These are phyloP conservation scores for Apophysomyces variabilis DNA, from an alignment of 371 early-diverging fungal genomes.

Conservation along the genomic window DNA sequence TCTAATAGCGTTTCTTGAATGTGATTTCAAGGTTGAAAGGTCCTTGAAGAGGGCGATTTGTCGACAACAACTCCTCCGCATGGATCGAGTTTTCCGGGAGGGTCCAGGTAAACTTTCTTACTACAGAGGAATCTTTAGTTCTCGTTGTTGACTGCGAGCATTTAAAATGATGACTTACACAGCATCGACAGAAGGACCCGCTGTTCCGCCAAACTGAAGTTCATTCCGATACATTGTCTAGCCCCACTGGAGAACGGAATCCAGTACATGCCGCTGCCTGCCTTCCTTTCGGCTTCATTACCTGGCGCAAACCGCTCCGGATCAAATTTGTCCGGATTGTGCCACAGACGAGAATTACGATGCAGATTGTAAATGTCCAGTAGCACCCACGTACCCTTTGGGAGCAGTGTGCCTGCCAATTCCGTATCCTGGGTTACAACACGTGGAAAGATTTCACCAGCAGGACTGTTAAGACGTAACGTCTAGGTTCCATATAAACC, in stretches of 20 bases:
- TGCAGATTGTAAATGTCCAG: constrained; percentile 18
- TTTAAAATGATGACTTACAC: constrained; percentile 12
- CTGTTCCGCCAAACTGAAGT: constrained; percentile 26
- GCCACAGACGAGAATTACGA: constrained; percentile 34
- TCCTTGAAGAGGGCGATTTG: neutral
- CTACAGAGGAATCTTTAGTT: constrained; percentile 2
- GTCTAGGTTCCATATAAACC: constrained; percentile 21
- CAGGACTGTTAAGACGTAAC: constrained; percentile 38
- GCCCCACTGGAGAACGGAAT: constrained; percentile 57
- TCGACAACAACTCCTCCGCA: constrained; percentile 1
- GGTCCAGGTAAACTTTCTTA: constrained; percentile 18
- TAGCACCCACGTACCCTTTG: constrained; percentile 18
- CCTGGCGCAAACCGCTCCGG: constrained; percentile 46
- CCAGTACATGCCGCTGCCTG: constrained; percentile 32
- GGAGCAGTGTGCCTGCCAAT: constrained; percentile 17
- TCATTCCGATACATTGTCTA: constrained; percentile 40
- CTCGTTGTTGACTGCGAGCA: too few species aligned
- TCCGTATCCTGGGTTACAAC: constrained; percentile 16
- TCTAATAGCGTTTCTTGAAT: neutral
- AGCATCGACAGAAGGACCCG: constrained; percentile 23
- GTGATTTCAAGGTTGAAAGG: neutral
- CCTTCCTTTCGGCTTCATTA: constrained; percentile 1
- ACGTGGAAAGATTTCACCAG: neutral
- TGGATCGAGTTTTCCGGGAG: constrained; percentile 21
- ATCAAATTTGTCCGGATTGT: constrained; percentile 35